A percentile compares a stretch with the other conserved stretches of the same genome.
Evolutionary conservation across 1,284 basidiomycete species (phyloP).

Genomic region (Tranzscheliella williamsii): DNA sequence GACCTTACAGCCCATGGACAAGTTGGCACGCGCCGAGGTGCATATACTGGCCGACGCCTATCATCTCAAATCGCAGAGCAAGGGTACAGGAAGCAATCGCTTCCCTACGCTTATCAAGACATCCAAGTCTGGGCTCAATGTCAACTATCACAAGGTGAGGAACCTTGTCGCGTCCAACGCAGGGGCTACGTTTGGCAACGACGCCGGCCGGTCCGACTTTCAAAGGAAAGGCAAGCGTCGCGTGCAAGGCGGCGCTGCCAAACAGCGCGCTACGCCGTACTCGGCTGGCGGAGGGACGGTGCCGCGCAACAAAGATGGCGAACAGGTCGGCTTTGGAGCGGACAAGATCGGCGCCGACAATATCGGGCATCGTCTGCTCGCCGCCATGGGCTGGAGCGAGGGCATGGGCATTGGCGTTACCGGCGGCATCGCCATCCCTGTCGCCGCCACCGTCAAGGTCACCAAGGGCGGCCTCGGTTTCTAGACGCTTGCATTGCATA

Average conservation of each 20-base stretch:
- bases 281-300: slow-evolving; percentile 27
- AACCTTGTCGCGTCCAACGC: slow-evolving; percentile 35
- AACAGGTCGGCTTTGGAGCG: slow-evolving; percentile 55
- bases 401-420: slow-evolving; percentile 53
- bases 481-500: too few species aligned
- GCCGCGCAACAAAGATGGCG: slow-evolving; percentile 52
- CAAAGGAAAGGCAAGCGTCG: slow-evolving; percentile 21
- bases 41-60: slow-evolving; percentile 57
- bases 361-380: slow-evolving; percentile 55
- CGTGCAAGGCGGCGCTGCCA: slow-evolving; percentile 7
- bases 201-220: slow-evolving; percentile 22
- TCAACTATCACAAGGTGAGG: slow-evolving; percentile 41
- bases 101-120: slow-evolving; percentile 59
- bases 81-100: slow-evolving; percentile 45
- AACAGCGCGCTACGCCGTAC: slow-evolving; percentile 16
- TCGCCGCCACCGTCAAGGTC: slow-evolving; percentile 56
- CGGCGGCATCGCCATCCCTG: slow-evolving; percentile 52
- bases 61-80: slow-evolving; percentile 44
- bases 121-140: slow-evolving; percentile 19
- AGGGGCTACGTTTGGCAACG: slow-evolving; percentile 41
- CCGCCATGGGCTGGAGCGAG: slow-evolving; percentile 58
- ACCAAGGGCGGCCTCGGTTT: slow-evolving; percentile 53
- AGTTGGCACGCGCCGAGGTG: slow-evolving; percentile 55
- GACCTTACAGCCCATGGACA: slow-evolving; percentile 57
- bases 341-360: slow-evolving; percentile 57